Conservation (phyloP, 2,329 filamentous ascomycete species). For the Fusarium sp. region DNA sequence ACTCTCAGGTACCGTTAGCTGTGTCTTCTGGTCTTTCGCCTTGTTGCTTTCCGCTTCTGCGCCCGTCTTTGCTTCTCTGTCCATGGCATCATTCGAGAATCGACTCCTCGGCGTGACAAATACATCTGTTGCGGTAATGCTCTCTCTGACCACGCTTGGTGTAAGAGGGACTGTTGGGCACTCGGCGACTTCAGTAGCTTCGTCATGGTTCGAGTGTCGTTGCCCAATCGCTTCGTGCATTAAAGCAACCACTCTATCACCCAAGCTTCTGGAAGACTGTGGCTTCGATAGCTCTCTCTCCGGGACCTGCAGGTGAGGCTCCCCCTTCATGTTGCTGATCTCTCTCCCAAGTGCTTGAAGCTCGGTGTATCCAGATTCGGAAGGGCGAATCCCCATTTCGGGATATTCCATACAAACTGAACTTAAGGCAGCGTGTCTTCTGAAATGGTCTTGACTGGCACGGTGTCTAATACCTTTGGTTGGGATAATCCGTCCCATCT, state of each 20-base stretch:
- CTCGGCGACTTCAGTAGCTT: not conserved
- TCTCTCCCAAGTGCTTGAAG: constrained; percentile 33
- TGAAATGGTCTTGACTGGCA: not conserved
- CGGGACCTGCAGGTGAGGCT: not conserved
- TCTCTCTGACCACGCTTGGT: constrained; percentile 24
- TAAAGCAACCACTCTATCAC: constrained; percentile 30
- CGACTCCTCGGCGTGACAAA: constrained; percentile 38
- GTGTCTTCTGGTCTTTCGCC: not conserved
- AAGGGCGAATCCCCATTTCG: constrained; percentile 38
- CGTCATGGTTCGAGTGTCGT: constrained; percentile 1
- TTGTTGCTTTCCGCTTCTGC: not conserved
- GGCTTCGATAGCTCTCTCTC: constrained; percentile 1
- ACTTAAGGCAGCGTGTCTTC: not conserved
- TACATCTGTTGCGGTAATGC: constrained; percentile 28
- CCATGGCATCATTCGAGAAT: constrained; percentile 8
- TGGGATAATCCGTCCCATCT: constrained; percentile 16
- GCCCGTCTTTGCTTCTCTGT: not conserved
- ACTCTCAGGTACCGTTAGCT: not conserved
- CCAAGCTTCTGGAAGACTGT: constrained; percentile 26
- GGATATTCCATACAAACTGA: constrained; percentile 33
- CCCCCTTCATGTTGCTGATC: constrained; percentile 31
- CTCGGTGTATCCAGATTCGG: constrained; percentile 34
- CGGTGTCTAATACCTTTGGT: not conserved
- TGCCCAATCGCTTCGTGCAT: constrained; percentile 27
- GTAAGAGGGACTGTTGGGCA: constrained; percentile 11